Evolutionary conservation across 495 filamentous ascomycete genomes (phyloP).

Genomic region (Rostrohypoxylon terebratum): DNA sequence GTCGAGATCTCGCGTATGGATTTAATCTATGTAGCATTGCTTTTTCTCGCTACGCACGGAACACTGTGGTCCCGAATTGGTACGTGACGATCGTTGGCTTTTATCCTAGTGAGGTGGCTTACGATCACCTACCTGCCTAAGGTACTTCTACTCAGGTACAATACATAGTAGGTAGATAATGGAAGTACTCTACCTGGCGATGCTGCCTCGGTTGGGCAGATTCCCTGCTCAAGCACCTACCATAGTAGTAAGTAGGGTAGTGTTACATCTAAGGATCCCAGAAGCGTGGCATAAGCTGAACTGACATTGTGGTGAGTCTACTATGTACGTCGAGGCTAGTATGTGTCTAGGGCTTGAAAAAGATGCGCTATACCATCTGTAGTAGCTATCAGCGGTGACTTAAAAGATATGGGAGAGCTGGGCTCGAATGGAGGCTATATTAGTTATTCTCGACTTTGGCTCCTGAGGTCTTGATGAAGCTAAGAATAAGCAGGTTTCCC

Average conservation of each 20-base stretch:
- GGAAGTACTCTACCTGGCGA: neutral
- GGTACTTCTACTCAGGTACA: too few relatives aligned
- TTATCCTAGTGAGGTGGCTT: neutral
- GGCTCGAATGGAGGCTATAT: neutral
- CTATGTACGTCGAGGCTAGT: neutral
- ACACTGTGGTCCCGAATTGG: slow-evolving; percentile 4
- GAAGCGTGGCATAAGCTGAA: neutral
- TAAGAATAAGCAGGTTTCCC: slow-evolving; percentile 5
- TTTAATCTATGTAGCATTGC: slow-evolving; percentile 8
- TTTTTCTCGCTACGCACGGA: slow-evolving; percentile 13
- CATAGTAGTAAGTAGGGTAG: neutral
- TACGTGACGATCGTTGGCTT: slow-evolving; percentile 17
- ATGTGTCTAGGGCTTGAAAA: neutral
- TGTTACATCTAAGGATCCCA: neutral
- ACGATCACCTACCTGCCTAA: slow-evolving; percentile 1
- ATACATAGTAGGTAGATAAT: neutral
- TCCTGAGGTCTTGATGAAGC: neutral
- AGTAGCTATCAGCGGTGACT: neutral
- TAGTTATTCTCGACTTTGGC: neutral
- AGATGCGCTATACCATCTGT: neutral
- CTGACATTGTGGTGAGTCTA: slow-evolving; percentile 5
- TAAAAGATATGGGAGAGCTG: neutral
- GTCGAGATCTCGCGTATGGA: slow-evolving; percentile 5
- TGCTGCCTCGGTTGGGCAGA: neutral
- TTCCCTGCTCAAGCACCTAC: neutral